Percentiles rank a stretch among this genome's conserved stretches.
Evolutionary conservation across 306 rosid genomes (phyloP).

Genomic region (Dalbergia cultrata): DNA sequence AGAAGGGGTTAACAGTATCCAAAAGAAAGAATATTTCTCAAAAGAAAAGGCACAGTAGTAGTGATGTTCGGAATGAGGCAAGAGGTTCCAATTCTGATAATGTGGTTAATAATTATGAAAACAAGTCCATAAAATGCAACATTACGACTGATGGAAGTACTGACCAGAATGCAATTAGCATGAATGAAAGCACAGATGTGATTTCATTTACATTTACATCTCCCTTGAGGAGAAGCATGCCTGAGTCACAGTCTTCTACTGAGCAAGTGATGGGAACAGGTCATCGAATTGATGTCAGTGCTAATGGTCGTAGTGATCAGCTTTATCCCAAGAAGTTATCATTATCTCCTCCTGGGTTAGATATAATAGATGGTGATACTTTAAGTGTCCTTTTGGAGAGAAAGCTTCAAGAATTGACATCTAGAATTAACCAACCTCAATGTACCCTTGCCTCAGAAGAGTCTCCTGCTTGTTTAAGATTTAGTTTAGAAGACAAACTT

Average conservation of each 20-base stretch:
- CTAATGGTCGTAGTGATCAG: conserved; percentile 51
- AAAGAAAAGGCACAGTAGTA: conserved; percentile 54
- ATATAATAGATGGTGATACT: conserved; percentile 66
- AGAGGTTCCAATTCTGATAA: conserved; percentile 47
- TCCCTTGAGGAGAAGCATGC: conserved; percentile 69
- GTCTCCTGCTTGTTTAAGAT: conserved; percentile 55
- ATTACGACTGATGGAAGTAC: conserved; percentile 57
- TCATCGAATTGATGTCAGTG: conserved; percentile 52
- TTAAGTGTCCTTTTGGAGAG: conserved; percentile 83
- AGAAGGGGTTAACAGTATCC: conserved; percentile 58
- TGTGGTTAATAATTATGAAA: conserved; percentile 45
- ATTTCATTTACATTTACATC: conserved; percentile 91
- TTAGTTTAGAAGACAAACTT: conserved; percentile 54
- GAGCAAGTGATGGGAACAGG: conserved; percentile 50
- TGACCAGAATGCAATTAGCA: conserved; percentile 53
- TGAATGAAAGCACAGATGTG: conserved; percentile 70
- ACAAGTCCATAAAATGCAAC: conserved; percentile 68
- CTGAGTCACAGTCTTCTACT: conserved; percentile 53
- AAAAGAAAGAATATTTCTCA: conserved; percentile 43
- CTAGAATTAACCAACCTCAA: conserved; percentile 64
- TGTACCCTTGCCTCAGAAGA: conserved; percentile 55
- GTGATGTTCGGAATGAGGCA: conserved; percentile 51
- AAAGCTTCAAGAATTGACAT: conserved; percentile 82
- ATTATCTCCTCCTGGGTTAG: conserved; percentile 58
- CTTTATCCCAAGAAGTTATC: conserved; percentile 50